These are phyloP conservation scores for Wickerhamomyces chaumierensis DNA, from an alignment of 805 yeast species.

Conservation along the genomic window DNA sequence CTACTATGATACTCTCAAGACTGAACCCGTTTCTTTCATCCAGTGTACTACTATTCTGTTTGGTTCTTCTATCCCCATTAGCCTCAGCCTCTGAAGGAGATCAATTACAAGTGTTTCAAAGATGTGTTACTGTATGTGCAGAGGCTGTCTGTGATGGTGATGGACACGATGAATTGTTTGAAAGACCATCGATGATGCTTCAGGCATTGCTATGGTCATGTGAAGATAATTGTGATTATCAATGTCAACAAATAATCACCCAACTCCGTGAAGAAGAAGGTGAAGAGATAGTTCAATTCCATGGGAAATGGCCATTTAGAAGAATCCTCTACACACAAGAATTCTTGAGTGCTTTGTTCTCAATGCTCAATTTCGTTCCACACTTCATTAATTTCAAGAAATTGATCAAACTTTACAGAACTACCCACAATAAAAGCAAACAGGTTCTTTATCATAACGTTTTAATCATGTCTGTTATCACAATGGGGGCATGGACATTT, in stretches of 20 bases:
- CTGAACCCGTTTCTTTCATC: too few relatives aligned
- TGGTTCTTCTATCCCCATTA: not conserved
- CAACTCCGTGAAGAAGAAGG: constrained; percentile 31
- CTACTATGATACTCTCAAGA: too few relatives aligned
- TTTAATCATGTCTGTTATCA: constrained; percentile 42
- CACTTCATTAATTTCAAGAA: constrained; percentile 39
- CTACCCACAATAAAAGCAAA: constrained; percentile 1
- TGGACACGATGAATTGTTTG: constrained; percentile 2
- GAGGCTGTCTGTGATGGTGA: constrained; percentile 3
- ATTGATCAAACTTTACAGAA: constrained; percentile 11
- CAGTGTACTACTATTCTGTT: too few relatives aligned
- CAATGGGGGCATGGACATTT: constrained; percentile 83
- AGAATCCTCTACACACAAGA: constrained; percentile 80
- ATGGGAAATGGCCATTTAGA: constrained; percentile 95
- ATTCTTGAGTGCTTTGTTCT: constrained; percentile 66
- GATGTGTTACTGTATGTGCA: constrained; percentile 9
- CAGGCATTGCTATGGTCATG: constrained; percentile 62
- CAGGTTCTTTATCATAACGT: constrained; percentile 22
- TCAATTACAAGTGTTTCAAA: constrained; percentile 6
- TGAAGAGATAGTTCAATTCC: constrained; percentile 70
- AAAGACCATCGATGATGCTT: constrained; percentile 14
- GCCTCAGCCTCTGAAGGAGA: constrained; percentile 8
- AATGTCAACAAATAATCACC: constrained; percentile 76
- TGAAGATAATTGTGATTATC: constrained; percentile 77
- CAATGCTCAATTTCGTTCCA: constrained; percentile 58